These are phyloP conservation scores for Aspergillus uvarum DNA, from an alignment of 2,329 filamentous ascomycete species.

Conservation along the genomic window DNA sequence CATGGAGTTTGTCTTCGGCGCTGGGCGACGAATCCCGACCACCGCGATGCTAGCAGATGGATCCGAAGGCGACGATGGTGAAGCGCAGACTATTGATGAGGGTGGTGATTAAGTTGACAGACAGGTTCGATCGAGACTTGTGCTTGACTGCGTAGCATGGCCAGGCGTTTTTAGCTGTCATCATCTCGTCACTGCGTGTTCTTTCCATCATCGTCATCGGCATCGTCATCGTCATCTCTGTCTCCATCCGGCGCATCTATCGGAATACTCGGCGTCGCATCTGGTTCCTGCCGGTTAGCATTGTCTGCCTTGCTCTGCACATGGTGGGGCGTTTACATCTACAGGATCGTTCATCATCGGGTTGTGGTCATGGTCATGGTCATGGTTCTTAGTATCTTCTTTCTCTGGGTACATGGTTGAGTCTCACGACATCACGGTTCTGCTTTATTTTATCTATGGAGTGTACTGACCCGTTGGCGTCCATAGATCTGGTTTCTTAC, in stretches of 20 bases:
- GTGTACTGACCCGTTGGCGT: background rate
- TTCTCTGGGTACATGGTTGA: background rate
- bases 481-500: background rate
- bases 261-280: background rate
- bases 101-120: constrained; percentile 11
- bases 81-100: constrained; percentile 15
- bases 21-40: constrained; percentile 33
- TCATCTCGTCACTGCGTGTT: background rate
- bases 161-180: constrained; percentile 1
- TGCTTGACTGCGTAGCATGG: background rate
- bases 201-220: background rate
- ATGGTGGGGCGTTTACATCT: constrained; percentile 7
- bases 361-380: background rate
- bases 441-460: background rate
- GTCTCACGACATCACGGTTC: background rate
- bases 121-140: background rate
- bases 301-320: constrained; percentile 4
- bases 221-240: no score
- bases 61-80: constrained; percentile 17
- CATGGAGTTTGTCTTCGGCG: constrained; percentile 74
- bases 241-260: background rate
- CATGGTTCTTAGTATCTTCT: background rate
- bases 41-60: constrained; percentile 26
- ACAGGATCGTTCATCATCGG: background rate
- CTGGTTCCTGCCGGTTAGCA: background rate